Evolutionary conservation across 495 filamentous ascomycete species (phyloP), one percentile per base, ranked within the genome.

Genomic region (Achaetomiella virescens): DNA sequence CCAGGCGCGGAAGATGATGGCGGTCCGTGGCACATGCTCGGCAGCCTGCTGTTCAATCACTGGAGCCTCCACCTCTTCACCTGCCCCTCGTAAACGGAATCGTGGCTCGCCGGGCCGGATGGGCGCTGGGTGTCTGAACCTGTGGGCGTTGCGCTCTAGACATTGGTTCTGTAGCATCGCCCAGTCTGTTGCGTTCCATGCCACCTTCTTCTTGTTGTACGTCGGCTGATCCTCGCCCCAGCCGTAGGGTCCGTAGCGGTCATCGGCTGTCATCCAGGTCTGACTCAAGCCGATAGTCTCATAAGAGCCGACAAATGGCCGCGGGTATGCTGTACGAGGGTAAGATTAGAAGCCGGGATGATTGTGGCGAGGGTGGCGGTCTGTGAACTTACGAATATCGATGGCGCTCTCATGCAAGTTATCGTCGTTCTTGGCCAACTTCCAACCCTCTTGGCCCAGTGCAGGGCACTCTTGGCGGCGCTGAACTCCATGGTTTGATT

Each of bases 221-320:
- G 20, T 7, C 14, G 12, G 2, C 36, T 40, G 20, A 35, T 40
- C 36, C 14, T 51, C 48, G 6, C 22, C 35, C 48, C 48, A 51
- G 35, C 48, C 48, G 20, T 51, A 51, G 11, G 48, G 48, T 2
- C 48, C 48, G 35, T 51, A 51, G 48, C 48, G 48, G 14, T 25
- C 48, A 29, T 33, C 48, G 6, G 48, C 48, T 25, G 48, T 51
- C 48, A 51, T 51, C 48, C 48, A 51, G 20, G 48, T 51, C 7
- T 27, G 35, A 14, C 21, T 40, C 22, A 51, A 40, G 15, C 36
- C 36, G 22, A 51, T 17, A 21, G 12, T 17, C 21, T 25, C 33
- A 17, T 51, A 22, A n/a, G 48, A 51, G 35, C 48, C 48, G 20
- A 40, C 33, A 40, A 51, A 40, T 15, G 48, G 48, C 12, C 36